These are phyloP conservation scores for Polyporus tsugae DNA, from an alignment of 1,284 basidiomycete species.

Conservation along the genomic window DNA sequence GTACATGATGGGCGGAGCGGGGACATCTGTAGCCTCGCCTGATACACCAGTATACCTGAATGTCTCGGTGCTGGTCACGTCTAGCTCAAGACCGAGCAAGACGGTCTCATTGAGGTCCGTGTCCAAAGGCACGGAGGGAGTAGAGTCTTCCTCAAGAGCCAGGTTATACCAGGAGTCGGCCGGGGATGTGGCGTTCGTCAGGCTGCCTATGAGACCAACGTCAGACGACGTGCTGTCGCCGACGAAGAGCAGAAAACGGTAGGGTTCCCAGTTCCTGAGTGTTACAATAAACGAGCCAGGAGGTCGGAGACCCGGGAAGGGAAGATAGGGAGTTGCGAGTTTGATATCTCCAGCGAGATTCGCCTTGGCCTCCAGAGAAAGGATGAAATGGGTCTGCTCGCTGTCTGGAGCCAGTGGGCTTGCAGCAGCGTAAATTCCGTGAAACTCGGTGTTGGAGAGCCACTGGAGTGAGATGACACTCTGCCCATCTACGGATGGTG, in stretches of 20 bases:
- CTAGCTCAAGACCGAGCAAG: slow-evolving; percentile 72
- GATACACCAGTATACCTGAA: slow-evolving; percentile 51
- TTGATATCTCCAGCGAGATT: slow-evolving; percentile 57
- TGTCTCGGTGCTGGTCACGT: slow-evolving; percentile 64
- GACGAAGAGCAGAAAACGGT: slow-evolving; percentile 69
- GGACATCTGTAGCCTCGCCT: slow-evolving; percentile 56
- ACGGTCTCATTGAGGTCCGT: slow-evolving; percentile 77
- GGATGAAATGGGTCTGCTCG: slow-evolving; percentile 66
- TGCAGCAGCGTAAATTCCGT: slow-evolving; percentile 69
- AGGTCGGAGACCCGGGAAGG: slow-evolving; percentile 58
- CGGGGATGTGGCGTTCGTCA: slow-evolving; percentile 41
- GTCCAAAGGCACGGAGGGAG: slow-evolving; percentile 74
- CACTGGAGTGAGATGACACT: slow-evolving; percentile 68
- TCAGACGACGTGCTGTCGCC: slow-evolving; percentile 81
- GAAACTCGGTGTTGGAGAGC: slow-evolving; percentile 79
- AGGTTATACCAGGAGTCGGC: slow-evolving; percentile 72
- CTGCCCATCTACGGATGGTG: slow-evolving; percentile 58
- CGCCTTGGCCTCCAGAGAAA: slow-evolving; percentile 67
- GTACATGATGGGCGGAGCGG: slow-evolving; percentile 76
- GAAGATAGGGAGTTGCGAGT: slow-evolving; percentile 60
- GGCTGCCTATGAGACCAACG: slow-evolving; percentile 72
- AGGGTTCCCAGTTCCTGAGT: slow-evolving; percentile 73
- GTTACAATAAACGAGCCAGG: slow-evolving; percentile 63
- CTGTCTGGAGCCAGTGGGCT: slow-evolving; percentile 51
- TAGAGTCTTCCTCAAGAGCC: slow-evolving; percentile 78